Conservation (phyloP, 2,329 filamentous ascomycete genomes). For the Beauveria sp. region DNA sequence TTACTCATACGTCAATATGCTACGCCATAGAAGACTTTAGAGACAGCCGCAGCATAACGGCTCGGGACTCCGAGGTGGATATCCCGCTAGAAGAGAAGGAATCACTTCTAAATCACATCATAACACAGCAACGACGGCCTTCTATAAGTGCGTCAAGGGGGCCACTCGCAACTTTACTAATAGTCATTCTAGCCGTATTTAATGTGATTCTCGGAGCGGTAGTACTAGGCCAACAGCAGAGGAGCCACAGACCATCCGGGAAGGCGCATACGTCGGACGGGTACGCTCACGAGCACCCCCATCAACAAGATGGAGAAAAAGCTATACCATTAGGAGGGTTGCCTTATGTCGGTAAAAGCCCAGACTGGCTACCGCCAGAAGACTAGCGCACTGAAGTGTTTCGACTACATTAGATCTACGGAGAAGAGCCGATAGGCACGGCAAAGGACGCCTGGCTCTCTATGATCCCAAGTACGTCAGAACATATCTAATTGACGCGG, state of each 20-base stretch:
- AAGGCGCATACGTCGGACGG: background rate
- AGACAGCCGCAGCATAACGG: background rate
- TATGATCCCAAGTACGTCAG: no score
- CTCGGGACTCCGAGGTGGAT: background rate
- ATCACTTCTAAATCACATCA: background rate
- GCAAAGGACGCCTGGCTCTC: no score
- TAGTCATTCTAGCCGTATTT: background rate
- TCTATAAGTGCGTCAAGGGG: no score
- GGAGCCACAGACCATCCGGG: background rate
- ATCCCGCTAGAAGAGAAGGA: background rate
- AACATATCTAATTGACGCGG: no score
- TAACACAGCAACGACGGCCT: background rate
- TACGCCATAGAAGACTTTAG: background rate
- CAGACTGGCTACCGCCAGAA: no score
- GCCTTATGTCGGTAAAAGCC: no score
- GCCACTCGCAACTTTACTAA: background rate
- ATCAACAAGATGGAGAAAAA: no score
- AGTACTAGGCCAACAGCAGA: background rate
- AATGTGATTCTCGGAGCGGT: background rate
- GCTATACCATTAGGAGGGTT: no score
- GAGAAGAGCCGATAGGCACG: no score
- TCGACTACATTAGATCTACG: no score
- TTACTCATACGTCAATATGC: background rate
- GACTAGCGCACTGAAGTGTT: no score
- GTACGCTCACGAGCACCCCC: no score